Percentiles rank a stretch among this genome's conserved stretches.
Conservation (phyloP, 2,329 filamentous ascomycete genomes). For the Thermomyces lanuginosus region DNA sequence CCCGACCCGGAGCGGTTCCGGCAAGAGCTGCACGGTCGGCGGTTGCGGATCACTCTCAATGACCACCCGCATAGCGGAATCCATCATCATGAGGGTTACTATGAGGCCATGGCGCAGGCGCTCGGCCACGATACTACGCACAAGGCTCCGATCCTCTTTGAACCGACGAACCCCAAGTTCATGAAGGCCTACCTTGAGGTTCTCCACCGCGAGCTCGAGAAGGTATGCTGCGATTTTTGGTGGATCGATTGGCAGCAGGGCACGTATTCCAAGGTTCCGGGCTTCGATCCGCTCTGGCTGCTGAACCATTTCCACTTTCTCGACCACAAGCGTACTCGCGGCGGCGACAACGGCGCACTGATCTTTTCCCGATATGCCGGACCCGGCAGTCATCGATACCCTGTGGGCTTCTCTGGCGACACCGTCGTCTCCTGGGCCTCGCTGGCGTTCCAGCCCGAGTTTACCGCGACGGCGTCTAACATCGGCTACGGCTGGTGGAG, state of each 20-base stretch:
- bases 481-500: slow-evolving; percentile 55
- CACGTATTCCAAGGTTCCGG: slow-evolving; percentile 36
- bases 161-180: slow-evolving; percentile 38
- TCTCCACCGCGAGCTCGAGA: slow-evolving; percentile 40
- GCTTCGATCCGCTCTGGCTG: slow-evolving; percentile 47
- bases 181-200: slow-evolving; percentile 43
- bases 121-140: slow-evolving; percentile 35
- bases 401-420: slow-evolving; percentile 49
- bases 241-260: slow-evolving; percentile 57
- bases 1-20: slow-evolving; percentile 40
- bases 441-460: slow-evolving; percentile 48
- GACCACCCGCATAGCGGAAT: slow-evolving; percentile 47
- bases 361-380: slow-evolving; percentile 48
- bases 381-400: slow-evolving; percentile 47
- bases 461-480: slow-evolving; percentile 49
- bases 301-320: slow-evolving; percentile 50
- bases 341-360: slow-evolving; percentile 21
- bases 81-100: slow-evolving; percentile 40
- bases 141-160: slow-evolving; percentile 39
- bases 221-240: slow-evolving; percentile 45
- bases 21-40: slow-evolving; percentile 34
- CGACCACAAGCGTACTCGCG: slow-evolving; percentile 29
- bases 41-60: slow-evolving; percentile 42
- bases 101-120: slow-evolving; percentile 37
- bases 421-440: slow-evolving; percentile 44